These are phyloP conservation scores for Fraxinus americana DNA, from an alignment of 257 asterid species.

Conservation along the genomic window DNA sequence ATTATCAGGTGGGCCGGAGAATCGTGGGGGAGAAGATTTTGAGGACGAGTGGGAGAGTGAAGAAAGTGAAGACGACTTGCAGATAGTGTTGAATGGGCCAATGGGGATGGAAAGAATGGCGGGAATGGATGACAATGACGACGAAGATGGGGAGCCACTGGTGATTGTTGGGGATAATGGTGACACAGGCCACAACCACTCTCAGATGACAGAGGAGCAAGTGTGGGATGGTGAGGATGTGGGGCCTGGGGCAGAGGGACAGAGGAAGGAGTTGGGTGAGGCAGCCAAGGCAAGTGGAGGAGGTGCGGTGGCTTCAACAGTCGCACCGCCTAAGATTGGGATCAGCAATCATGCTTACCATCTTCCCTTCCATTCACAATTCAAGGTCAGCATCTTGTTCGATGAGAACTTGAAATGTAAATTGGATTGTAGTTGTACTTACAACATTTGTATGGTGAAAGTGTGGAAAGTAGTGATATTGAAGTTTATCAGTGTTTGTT, in stretches of 20 bases:
- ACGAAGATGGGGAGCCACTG: slow-evolving; percentile 71
- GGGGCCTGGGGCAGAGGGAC: slow-evolving; percentile 62
- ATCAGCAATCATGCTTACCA: slow-evolving; percentile 65
- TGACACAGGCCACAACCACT: slow-evolving; percentile 48
- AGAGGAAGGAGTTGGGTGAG: slow-evolving; percentile 70
- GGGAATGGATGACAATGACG: slow-evolving; percentile 54
- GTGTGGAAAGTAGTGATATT: slow-evolving; percentile 31
- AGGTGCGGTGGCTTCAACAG: slow-evolving; percentile 32
- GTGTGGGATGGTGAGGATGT: slow-evolving; percentile 71
- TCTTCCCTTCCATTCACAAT: slow-evolving; percentile 80
- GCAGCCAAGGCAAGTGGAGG: slow-evolving; percentile 63
- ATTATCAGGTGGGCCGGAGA: slow-evolving; percentile 44
- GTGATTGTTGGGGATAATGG: slow-evolving; percentile 73
- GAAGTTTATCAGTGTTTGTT: slow-evolving; percentile 28
- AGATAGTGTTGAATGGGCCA: slow-evolving; percentile 70
- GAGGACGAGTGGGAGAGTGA: slow-evolving; percentile 77
- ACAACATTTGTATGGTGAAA: slow-evolving; percentile 40
- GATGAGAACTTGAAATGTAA: slow-evolving; percentile 61
- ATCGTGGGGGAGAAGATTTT: slow-evolving; percentile 33
- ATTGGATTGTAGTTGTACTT: slow-evolving; percentile 45
- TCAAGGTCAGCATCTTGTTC: slow-evolving; percentile 95
- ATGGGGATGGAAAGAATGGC: slow-evolving; percentile 58
- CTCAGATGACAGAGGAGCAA: slow-evolving; percentile 59
- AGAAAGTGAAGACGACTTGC: slow-evolving; percentile 74
- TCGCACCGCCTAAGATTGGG: slow-evolving; percentile 59